A percentile compares a stretch with the other conserved stretches of the same genome.
Evolutionary conservation across 768 basidiomycete species (phyloP).

Genomic region (Lentinula lateritia): DNA sequence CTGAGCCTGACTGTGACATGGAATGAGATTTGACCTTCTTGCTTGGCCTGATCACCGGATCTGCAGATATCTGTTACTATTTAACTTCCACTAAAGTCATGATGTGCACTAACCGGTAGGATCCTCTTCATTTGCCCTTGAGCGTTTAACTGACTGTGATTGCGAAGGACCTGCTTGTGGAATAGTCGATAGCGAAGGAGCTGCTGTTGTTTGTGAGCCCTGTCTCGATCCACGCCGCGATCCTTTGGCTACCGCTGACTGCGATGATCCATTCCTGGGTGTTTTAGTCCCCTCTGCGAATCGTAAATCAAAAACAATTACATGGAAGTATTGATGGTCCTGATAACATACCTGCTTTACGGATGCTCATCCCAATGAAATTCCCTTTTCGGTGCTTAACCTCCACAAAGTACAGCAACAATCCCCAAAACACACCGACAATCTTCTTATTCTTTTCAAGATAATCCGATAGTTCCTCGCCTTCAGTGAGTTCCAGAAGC

Average conservation of each 20-base stretch:
- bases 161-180: not conserved
- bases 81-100: no score
- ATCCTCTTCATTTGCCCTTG: not conserved
- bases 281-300: no score
- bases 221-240: not conserved
- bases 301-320: not conserved
- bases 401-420: not conserved
- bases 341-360: not conserved
- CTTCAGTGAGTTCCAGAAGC: not conserved
- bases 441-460: not conserved
- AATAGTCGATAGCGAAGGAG: not conserved
- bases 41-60: no score
- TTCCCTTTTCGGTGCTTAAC: not conserved
- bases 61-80: no score
- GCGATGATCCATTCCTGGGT: not conserved
- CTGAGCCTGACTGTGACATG: no score
- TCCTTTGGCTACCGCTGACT: not conserved
- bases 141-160: not conserved
- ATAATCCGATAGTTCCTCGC: not conserved
- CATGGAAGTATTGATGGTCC: not conserved
- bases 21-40: no score
- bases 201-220: not conserved
- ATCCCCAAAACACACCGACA: not conserved
- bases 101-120: no score
- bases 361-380: not conserved